phyloP scores from a whole-genome alignment of 768 basidiomycete species.

The Rossbeevera mucosa region DNA sequence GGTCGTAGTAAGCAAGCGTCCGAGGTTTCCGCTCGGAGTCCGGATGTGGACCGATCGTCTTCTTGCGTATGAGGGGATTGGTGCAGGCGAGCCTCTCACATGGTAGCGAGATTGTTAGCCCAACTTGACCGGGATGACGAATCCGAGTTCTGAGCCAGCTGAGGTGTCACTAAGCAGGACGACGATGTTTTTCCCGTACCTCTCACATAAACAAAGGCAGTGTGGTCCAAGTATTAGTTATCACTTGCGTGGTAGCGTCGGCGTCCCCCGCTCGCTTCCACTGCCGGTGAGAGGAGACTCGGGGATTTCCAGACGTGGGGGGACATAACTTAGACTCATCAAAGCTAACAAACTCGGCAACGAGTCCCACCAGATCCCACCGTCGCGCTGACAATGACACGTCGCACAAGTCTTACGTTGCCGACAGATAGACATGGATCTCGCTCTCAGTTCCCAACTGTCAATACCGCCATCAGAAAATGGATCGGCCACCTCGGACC shows the following conservation, averaged over 20 bases:
- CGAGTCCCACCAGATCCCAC: background rate
- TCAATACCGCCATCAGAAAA: background rate
- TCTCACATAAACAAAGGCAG: background rate
- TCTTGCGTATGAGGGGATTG: too few relatives aligned
- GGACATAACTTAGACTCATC: background rate
- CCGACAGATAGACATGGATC: background rate
- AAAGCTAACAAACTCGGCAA: background rate
- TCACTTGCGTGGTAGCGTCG: background rate
- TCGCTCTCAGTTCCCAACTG: background rate
- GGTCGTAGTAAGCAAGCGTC: background rate
- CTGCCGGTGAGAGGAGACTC: background rate
- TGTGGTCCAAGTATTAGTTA: background rate
- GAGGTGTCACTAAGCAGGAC: too few relatives aligned
- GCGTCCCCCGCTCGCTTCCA: background rate
- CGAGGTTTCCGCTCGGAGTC: constrained; percentile 14
- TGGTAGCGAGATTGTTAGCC: background rate
- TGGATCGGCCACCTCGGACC: background rate
- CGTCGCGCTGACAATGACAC: background rate
- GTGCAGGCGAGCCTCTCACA: background rate
- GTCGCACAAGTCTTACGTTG: background rate
- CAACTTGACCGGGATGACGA: background rate
- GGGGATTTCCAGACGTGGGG: background rate
- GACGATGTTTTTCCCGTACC: too few relatives aligned
- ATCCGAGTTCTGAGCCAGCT: background rate
- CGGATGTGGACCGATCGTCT: background rate